Evolutionary conservation across 106 monocot genomes (phyloP), one percentile per base, ranked within the genome.

Genomic region (Dendrobium chrysotoxum): DNA sequence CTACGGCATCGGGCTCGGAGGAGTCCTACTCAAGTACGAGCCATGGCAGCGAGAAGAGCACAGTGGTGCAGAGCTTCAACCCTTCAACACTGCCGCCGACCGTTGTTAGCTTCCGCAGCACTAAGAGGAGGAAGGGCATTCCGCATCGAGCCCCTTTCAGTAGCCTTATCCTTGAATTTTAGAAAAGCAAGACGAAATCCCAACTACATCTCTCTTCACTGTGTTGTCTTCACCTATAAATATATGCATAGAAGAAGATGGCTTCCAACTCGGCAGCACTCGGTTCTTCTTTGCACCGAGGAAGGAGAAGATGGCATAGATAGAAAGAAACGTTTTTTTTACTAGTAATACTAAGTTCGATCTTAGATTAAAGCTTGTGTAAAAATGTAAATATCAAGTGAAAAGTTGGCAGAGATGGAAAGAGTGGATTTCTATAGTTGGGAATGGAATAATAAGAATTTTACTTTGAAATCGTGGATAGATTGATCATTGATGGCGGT

Each of bases 81-180:
- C 90, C 88, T 16, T 83, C 86, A 40, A 82, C 88, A 1, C 92
- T 87, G 9, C 80, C 87, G 25, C 79, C 89, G 41, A 83, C 87
- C 70, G 58, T 64, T 30, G 16, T 66, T 30, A 86, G 41, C 79
- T 79, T 42, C 75, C 79, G 82, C 40, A 83, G 46, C 9, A 80
- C 76, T 17, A 91, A 87, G 81, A 80, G 91, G 80, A 82, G 91
- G 74, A 91, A 91, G 83, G 87, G 91, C 28, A 75, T 87, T n/a
- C 91, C 91, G 23, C 91, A 85, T 79, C 57, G 91, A 40, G 88
- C 91, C 5, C 91, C 91, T 26, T 82, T 89, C 16, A 85, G 87
- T 7, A 83, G 86, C 76, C 83, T 86, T 30, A 50, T 79, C 0
- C 38, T 84, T 28, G 83, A 86, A 38, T 79, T 54, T 67, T 83